Evolutionary conservation across 768 basidiomycete genomes (phyloP).

Genomic region (Xerocomellus intermedius): DNA sequence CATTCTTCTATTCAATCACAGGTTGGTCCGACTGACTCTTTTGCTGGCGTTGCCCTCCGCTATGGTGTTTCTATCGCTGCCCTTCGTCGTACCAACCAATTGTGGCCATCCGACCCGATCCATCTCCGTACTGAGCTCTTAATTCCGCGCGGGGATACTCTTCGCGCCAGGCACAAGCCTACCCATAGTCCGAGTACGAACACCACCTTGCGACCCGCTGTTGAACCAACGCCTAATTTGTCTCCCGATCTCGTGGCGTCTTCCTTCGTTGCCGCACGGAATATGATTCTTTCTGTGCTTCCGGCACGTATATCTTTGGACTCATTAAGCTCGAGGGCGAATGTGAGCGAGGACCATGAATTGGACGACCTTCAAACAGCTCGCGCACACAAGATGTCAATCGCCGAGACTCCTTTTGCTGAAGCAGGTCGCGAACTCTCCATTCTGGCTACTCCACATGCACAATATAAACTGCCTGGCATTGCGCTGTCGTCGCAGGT

Average conservation of each 20-base stretch:
- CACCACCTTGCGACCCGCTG: neutral
- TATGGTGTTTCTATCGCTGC: conserved; percentile 85
- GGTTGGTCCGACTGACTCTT: conserved; percentile 74
- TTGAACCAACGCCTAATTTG: neutral
- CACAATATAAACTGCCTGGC: neutral
- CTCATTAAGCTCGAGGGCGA: conserved; percentile 29
- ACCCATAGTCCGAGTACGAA: neutral
- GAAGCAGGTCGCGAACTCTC: conserved; percentile 18
- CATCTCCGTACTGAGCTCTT: conserved; percentile 81
- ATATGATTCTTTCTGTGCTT: conserved; percentile 23
- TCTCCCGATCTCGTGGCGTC: conserved; percentile 14
- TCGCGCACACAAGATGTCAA: neutral
- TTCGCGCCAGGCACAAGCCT: conserved; percentile 4
- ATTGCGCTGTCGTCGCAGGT: neutral
- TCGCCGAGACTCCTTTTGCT: neutral
- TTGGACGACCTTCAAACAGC: conserved; percentile 16
- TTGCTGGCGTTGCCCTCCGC: conserved; percentile 84
- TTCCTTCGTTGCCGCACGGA: conserved; percentile 20
- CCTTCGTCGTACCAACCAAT: conserved; percentile 83
- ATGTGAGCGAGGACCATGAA: conserved; percentile 30
- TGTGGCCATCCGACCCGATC: conserved; percentile 93
- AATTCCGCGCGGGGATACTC: conserved; percentile 49
- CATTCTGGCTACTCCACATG: neutral
- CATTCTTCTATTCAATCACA: conserved; percentile 26
- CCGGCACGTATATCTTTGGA: conserved; percentile 31